phyloP scores from a whole-genome alignment of 106 monocot genomes.

The Chionographis japonica region DNA sequence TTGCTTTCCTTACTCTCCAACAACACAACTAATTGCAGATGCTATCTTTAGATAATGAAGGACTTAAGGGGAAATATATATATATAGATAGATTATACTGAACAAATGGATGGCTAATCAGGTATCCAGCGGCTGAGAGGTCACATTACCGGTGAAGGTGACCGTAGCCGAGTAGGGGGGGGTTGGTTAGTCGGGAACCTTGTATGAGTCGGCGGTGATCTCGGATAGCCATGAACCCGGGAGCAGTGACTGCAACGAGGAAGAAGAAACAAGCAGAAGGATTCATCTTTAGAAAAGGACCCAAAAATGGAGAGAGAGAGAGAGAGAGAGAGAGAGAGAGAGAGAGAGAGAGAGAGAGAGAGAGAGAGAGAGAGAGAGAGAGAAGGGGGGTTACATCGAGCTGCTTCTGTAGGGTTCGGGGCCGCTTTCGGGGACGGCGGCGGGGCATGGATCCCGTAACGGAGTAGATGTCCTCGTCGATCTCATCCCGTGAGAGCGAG shows the following conservation, averaged over 20 bases:
- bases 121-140: too few species aligned
- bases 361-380: neutral
- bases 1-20: too few species aligned
- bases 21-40: too few species aligned
- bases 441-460: constrained; percentile 13
- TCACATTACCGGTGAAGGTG: too few species aligned
- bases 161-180: neutral
- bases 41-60: too few species aligned
- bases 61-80: too few species aligned
- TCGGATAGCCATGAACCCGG: constrained; percentile 39
- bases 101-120: too few species aligned
- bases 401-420: constrained; percentile 9
- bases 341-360: neutral
- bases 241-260: constrained; percentile 18
- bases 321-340: too few species aligned
- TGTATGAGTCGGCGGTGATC: constrained; percentile 33
- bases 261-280: too few species aligned
- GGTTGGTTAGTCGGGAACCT: constrained; percentile 19
- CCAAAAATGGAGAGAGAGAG: too few species aligned
- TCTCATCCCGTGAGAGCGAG: constrained; percentile 11
- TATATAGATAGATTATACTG: too few species aligned
- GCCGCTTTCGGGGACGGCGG: constrained; percentile 17
- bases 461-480: constrained; percentile 20
- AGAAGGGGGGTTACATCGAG: constrained; percentile 6
- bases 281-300: too few species aligned